Evolutionary conservation across 768 basidiomycete species (phyloP).

Genomic region (Leccinellum luteum): DNA sequence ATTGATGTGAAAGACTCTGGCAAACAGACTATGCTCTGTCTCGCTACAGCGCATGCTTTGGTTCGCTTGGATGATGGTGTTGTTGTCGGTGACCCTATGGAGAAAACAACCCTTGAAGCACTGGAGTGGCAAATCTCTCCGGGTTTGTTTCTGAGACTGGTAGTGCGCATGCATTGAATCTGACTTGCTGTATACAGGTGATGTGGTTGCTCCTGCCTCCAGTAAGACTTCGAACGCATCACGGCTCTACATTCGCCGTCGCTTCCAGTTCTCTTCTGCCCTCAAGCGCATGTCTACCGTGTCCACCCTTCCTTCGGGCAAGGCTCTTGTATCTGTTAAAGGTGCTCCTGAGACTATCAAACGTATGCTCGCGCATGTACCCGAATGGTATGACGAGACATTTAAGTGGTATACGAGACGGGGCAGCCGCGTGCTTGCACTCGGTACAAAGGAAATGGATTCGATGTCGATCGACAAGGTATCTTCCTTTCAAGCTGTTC

Average conservation of each 20-base stretch:
- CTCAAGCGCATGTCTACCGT: constrained; percentile 98
- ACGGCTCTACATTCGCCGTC: constrained; percentile 73
- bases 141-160: constrained; percentile 39
- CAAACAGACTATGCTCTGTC: constrained; percentile 77
- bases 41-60: constrained; percentile 93
- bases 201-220: constrained; percentile 61
- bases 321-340: constrained; percentile 75
- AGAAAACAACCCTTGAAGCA: constrained; percentile 91
- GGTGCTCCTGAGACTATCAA: constrained; percentile 98
- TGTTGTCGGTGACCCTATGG: constrained; percentile 98
- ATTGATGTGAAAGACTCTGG: constrained; percentile 75
- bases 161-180: not conserved
- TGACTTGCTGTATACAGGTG: constrained; percentile 38
- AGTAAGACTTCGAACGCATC: constrained; percentile 52
- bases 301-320: constrained; percentile 60
- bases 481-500: constrained; percentile 11
- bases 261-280: constrained; percentile 97
- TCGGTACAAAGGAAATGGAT: constrained; percentile 85
- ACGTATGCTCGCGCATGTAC: constrained; percentile 72
- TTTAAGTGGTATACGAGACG: constrained; percentile 93
- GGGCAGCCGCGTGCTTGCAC: constrained; percentile 90
- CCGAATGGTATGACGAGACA: constrained; percentile 84
- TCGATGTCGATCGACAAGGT: constrained; percentile 70
- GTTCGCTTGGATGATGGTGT: constrained; percentile 93
- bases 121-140: constrained; percentile 82